Evolutionary conservation across 495 filamentous ascomycete species (phyloP).

Genomic region (Penicillium paxilli): DNA sequence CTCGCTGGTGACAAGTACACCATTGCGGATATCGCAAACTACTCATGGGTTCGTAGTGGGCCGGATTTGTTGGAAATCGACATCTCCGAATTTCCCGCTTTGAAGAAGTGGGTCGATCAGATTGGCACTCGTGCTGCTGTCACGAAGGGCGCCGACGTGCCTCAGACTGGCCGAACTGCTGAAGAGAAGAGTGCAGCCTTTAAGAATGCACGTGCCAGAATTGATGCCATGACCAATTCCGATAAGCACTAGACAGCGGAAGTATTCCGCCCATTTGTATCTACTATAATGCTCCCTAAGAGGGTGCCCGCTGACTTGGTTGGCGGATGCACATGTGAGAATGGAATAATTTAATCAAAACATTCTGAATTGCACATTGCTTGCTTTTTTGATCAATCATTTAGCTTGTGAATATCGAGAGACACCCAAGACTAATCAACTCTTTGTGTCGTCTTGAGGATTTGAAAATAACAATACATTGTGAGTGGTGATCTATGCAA

Average conservation of each 20-base stretch:
- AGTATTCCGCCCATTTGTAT: not conserved
- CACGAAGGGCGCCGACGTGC: slow-evolving; percentile 27
- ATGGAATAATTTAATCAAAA: no score
- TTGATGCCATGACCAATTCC: slow-evolving; percentile 26
- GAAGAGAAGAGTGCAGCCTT: slow-evolving; percentile 34
- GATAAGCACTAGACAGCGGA: slow-evolving; percentile 26
- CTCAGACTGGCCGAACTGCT: slow-evolving; percentile 14
- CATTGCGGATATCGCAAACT: slow-evolving; percentile 44
- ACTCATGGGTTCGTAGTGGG: slow-evolving; percentile 31
- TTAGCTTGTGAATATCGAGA: not conserved
- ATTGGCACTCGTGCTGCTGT: slow-evolving; percentile 34
- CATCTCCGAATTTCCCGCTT: slow-evolving; percentile 35
- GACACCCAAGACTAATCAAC: not conserved
- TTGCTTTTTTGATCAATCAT: not conserved
- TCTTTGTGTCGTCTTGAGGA: not conserved
- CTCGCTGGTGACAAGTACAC: slow-evolving; percentile 42
- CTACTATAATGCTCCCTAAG: not conserved
- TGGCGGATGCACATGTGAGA: no score
- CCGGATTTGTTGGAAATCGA: slow-evolving; percentile 28
- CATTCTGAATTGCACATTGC: not conserved
- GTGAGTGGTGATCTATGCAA: not conserved
- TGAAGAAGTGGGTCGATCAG: slow-evolving; percentile 33
- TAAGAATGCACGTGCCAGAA: slow-evolving; percentile 26
- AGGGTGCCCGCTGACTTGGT: no score
- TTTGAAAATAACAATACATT: not conserved